Base-by-base conservation (phyloP, 768 basidiomycete species). In the Leccinellum luteum region DNA sequence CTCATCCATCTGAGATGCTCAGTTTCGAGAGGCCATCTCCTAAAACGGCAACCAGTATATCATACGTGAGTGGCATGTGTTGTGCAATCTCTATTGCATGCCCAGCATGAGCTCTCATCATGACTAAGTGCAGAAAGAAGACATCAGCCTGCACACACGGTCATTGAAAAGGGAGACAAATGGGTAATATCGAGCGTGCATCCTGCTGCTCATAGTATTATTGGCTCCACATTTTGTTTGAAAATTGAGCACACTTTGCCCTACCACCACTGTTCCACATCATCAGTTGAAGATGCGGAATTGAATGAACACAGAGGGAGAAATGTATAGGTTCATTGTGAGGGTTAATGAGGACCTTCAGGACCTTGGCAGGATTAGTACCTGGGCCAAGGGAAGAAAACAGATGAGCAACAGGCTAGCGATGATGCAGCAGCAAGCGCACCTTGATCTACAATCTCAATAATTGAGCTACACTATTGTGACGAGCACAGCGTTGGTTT, bases 1-100 rank as follows among this genome's bases (percentile, higher is more conserved):
- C 93, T 93, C 85, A 95, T 86, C 87, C 89, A 94, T 10, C 92
- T 82, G 44, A 94, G 71, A 64, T 90, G 75, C 58, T 94, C 92
- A 1, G 93, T 95, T 55, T 88, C 88, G 48, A 90, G 32, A 92
- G 77, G 9, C 93, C 93, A 64, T 95, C 93, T 0, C 93, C 93
- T 0, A 90, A 93, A 25, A 94, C 79, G 30, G 84, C 73, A 38
- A 90, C 79, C 43, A 95, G 69, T 0, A 85, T 90, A 60, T 94
- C 91, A 60, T 81, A 89, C 15, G 79, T 76, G 4, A 90, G 76
- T 1, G 77, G 60, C 31, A 92, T 70, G 3, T 74, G 71, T 58
- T 82, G 83, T 0, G 78, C 83, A 55, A 93, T 75, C 31, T 90
- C 85, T 34, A 72, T 72, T 3, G 88, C 92, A 69, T 94, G 89